Evolutionary conservation across 2,329 filamentous ascomycete species (phyloP).

Genomic region (Cercospora sp.): DNA sequence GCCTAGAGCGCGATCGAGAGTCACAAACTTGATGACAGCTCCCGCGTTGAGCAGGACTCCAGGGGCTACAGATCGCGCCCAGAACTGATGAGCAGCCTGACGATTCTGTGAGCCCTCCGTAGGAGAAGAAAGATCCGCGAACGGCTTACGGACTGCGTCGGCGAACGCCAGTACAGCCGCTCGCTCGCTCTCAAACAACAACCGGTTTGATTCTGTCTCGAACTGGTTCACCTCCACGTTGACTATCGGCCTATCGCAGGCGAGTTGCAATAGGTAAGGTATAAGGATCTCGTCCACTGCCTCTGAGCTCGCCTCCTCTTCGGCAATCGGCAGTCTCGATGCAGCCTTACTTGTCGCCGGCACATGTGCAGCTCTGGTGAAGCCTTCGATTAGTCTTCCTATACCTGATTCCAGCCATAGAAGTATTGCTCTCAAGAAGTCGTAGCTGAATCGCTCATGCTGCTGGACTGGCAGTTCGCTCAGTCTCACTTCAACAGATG

Average conservation of each 20-base stretch:
- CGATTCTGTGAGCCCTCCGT: constrained; percentile 45
- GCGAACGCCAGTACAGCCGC: constrained; percentile 60
- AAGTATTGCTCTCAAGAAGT: constrained; percentile 64
- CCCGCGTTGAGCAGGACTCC: constrained; percentile 63
- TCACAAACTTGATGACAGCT: constrained; percentile 57
- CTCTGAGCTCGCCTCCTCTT: constrained; percentile 50
- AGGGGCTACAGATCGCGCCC: constrained; percentile 61
- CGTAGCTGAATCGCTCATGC: constrained; percentile 60
- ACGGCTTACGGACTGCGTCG: constrained; percentile 54
- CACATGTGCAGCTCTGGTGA: constrained; percentile 50
- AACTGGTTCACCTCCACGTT: constrained; percentile 61
- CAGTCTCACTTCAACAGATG: constrained; percentile 39
- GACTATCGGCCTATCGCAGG: constrained; percentile 53
- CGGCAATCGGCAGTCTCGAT: constrained; percentile 51
- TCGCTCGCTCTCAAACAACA: constrained; percentile 55
- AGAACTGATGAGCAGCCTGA: constrained; percentile 52
- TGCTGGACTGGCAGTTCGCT: constrained; percentile 39
- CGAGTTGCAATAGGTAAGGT: constrained; percentile 59
- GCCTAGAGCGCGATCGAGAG: constrained; percentile 63
- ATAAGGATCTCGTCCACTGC: constrained; percentile 60
- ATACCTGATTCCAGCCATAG: constrained; percentile 64
- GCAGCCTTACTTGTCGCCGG: constrained; percentile 40
- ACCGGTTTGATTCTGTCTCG: constrained; percentile 55
- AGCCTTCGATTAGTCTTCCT: constrained; percentile 57
- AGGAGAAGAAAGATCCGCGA: constrained; percentile 51